Base-by-base conservation (phyloP, 306 rosid genomes). In the Lathyrus oleraceus region DNA sequence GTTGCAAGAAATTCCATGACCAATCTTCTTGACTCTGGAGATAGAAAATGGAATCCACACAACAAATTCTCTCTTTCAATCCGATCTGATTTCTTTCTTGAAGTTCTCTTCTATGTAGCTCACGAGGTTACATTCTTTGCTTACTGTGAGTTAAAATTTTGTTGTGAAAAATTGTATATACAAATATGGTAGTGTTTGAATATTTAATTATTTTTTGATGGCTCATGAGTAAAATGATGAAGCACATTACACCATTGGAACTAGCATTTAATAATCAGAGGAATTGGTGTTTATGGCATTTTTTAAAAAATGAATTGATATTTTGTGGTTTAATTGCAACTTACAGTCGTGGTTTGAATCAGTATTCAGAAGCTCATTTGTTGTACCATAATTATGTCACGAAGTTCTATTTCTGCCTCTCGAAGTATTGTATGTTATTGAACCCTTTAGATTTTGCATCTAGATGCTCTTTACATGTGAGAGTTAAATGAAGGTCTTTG, bases 401-500 rank as follows among this genome's bases (percentile, higher is more conserved):
- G 16, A 16, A 71, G 36, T 38, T 77, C 49, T 56, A 42, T 74
- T 74, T 56, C 61, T 14, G 11, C 27, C 62, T 77, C n/a, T 61
- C 36, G 2, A 32, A 32, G 36, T 32, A 6, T 68, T 57, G 58
- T 39, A n/a, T 70, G 59, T 53, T 60, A 60, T 60, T 61, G 35
- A 77, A 25, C 68, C 13, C 44, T 59, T 45, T 65, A 60, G 13
- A 43, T 27, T 61, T 14, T 61, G 42, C 20, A 36, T 75, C 40
- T 30, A 12, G 30, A 47, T 48, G 69, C 56, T 48, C 66, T 45
- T 72, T 67, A 54, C 42, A 25, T 66, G 44, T 67, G 30, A 58
- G 30, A 16, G 39, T 48, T 38, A 40, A 63, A 38, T 42, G 5
- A 32, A 56, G 39, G 65, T 58, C 69, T 58, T 72, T 59, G 36